These are phyloP conservation scores for Inonotus obliquus DNA, from an alignment of 1,284 basidiomycete genomes.

Conservation along the genomic window DNA sequence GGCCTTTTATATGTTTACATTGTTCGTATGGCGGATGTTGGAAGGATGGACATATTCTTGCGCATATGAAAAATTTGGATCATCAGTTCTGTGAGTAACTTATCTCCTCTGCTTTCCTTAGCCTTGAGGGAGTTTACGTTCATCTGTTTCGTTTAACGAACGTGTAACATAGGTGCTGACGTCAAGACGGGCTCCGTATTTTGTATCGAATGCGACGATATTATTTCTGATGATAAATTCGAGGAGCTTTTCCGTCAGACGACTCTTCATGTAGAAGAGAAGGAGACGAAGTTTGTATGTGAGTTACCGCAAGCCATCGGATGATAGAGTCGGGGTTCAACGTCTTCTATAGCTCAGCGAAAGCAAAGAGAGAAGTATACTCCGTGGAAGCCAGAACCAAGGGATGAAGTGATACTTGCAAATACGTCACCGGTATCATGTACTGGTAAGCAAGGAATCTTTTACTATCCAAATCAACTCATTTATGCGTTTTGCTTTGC, in stretches of 20 bases:
- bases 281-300: constrained; percentile 45
- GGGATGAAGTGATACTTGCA: constrained; percentile 35
- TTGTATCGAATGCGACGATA: constrained; percentile 55
- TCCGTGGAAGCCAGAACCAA: constrained; percentile 38
- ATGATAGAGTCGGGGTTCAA: background rate
- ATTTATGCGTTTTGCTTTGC: background rate
- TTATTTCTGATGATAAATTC: constrained; percentile 45
- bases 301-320: constrained; percentile 4
- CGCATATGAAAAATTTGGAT: constrained; percentile 50
- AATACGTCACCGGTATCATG: constrained; percentile 46
- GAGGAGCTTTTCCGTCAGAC: constrained; percentile 35
- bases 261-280: constrained; percentile 45
- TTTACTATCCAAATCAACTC: background rate
- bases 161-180: constrained; percentile 45
- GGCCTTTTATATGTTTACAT: constrained; percentile 80
- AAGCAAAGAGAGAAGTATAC: constrained; percentile 39
- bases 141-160: background rate
- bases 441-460: constrained; percentile 43
- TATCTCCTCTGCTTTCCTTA: constrained; percentile 22
- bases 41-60: constrained; percentile 48
- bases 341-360: constrained; percentile 32
- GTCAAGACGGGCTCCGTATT: constrained; percentile 53
- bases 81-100: constrained; percentile 64
- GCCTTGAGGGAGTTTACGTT: background rate
- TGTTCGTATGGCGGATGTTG: constrained; percentile 76